These are phyloP conservation scores for Lasiodiplodia sp. DNA, from an alignment of 2,329 filamentous ascomycete genomes.

Conservation along the genomic window DNA sequence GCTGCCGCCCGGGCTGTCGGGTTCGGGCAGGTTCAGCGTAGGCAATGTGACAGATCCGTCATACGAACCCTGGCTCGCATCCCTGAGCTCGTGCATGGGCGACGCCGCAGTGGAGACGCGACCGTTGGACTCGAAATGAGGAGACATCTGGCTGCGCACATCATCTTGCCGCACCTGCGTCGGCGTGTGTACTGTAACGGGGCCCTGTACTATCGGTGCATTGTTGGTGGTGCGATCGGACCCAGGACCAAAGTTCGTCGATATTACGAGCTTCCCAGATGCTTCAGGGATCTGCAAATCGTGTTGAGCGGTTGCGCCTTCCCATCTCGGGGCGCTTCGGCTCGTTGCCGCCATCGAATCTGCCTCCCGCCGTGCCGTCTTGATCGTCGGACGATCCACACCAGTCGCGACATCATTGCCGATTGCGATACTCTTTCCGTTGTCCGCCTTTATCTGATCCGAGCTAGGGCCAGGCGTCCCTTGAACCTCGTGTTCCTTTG, in stretches of 20 bases:
- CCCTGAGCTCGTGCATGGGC: constrained; percentile 7
- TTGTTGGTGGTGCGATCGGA: not conserved
- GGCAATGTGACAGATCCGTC: constrained; percentile 24
- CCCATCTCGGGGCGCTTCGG: not conserved
- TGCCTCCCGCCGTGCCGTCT: not conserved
- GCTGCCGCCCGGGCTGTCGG: constrained; percentile 17
- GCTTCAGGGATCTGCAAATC: not conserved
- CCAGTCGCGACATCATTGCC: not conserved
- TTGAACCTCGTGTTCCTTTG: not conserved
- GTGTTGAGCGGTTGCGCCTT: not conserved
- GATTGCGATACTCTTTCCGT: not conserved
- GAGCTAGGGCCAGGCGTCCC: not conserved
- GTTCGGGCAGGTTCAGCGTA: constrained; percentile 8
- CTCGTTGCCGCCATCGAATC: not conserved
- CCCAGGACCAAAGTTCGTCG: not conserved
- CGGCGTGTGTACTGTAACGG: not conserved
- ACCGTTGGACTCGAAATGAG: not conserved
- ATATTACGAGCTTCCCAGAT: constrained; percentile 7
- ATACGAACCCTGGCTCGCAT: not conserved
- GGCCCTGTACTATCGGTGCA: not conserved
- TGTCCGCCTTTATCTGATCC: not conserved
- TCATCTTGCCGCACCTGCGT: not conserved
- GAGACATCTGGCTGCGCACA: not conserved
- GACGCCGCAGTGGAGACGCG: not conserved
- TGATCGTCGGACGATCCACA: not conserved